Evolutionary conservation across 768 basidiomycete species (phyloP).

Genomic region (Trametopsis cervina): DNA sequence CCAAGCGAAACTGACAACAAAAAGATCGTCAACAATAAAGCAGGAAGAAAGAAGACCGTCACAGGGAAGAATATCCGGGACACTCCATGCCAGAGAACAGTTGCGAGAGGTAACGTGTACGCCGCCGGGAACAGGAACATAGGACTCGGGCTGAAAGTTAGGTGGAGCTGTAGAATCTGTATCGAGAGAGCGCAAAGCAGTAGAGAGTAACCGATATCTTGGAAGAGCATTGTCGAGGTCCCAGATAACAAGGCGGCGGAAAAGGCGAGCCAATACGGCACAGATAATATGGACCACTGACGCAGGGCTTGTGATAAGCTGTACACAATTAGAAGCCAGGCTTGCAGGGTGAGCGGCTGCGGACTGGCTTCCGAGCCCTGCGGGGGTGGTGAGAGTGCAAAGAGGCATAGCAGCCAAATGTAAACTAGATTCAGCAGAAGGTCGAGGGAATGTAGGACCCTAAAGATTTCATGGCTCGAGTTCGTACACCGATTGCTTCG

Average conservation of each 20-base stretch:
- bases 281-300: constrained; percentile 25
- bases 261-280: constrained; percentile 32
- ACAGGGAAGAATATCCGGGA: constrained; percentile 32
- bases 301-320: constrained; percentile 30
- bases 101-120: constrained; percentile 36
- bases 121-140: constrained; percentile 35
- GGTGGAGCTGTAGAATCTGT: constrained; percentile 40
- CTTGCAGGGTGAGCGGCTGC: too few relatives aligned
- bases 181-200: constrained; percentile 35
- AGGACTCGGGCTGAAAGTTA: constrained; percentile 38
- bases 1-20: constrained; percentile 43
- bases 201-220: constrained; percentile 32
- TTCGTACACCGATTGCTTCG: too few relatives aligned
- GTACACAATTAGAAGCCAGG: constrained; percentile 35
- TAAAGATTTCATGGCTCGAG: too few relatives aligned
- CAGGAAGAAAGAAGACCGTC: constrained; percentile 41
- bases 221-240: constrained; percentile 36
- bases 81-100: constrained; percentile 34
- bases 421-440: too few relatives aligned
- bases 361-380: too few relatives aligned
- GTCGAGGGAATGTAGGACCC: too few relatives aligned
- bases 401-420: too few relatives aligned
- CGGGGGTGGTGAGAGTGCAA: too few relatives aligned
- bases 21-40: constrained; percentile 34
- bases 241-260: constrained; percentile 34